Evolutionary conservation across 306 rosid species (phyloP).

Genomic region (Betula pendula): DNA sequence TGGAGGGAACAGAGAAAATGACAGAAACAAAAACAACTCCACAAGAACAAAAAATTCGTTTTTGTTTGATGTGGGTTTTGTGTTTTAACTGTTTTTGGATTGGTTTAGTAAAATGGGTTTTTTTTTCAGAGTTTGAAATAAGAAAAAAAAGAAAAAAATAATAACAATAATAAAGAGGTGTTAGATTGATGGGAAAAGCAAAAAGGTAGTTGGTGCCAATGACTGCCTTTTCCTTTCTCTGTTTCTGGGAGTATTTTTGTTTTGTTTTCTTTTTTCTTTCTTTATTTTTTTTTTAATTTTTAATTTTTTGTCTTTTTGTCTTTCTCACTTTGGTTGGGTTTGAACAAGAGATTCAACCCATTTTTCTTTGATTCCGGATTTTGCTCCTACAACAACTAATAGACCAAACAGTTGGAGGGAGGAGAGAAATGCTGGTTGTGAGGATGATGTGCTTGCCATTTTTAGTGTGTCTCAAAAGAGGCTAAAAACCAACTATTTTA

Average conservation of each 20-base stretch:
- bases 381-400: conserved; percentile 59
- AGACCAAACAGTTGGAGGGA: conserved; percentile 61
- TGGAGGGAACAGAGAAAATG: conserved; percentile 25
- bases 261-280: background rate
- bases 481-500: conserved; percentile 34
- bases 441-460: conserved; percentile 43
- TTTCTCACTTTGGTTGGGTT: conserved; percentile 41
- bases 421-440: conserved; percentile 30
- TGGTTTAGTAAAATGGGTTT: conserved; percentile 28
- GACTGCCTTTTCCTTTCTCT: conserved; percentile 34
- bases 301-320: background rate
- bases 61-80: conserved; percentile 25
- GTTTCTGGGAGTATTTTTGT: conserved; percentile 22
- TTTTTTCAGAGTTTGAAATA: conserved; percentile 39
- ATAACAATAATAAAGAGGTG: conserved; percentile 24
- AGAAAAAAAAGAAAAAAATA: background rate
- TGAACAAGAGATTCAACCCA: conserved; percentile 47
- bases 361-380: conserved; percentile 51
- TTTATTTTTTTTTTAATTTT: background rate
- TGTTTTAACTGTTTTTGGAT: conserved; percentile 26
- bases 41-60: conserved; percentile 25
- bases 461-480: conserved; percentile 37
- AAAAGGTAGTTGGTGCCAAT: conserved; percentile 47
- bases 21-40: conserved; percentile 24
- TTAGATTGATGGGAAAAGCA: conserved; percentile 56